Percentiles rank a stretch among this genome's conserved stretches.
These are phyloP conservation scores for Pseudogymnoascus sp. DNA, from an alignment of 2,329 filamentous ascomycete species.

Conservation along the genomic window DNA sequence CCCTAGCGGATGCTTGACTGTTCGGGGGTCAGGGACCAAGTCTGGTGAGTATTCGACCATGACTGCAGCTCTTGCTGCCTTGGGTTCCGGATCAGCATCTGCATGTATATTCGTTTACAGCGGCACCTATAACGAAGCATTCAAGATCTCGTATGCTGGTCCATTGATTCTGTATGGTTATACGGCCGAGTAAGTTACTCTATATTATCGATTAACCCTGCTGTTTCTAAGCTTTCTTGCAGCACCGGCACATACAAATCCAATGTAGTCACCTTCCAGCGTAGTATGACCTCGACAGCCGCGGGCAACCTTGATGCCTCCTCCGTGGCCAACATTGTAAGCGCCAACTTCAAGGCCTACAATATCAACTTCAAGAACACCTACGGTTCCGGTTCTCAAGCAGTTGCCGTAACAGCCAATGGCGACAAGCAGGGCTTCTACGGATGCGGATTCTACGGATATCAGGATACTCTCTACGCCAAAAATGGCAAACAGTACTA, in stretches of 20 bases:
- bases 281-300: slow-evolving; percentile 9
- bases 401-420: slow-evolving; percentile 45
- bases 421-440: slow-evolving; percentile 45
- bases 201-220: background rate
- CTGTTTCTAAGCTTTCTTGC: background rate
- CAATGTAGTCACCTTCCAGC: slow-evolving; percentile 17
- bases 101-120: slow-evolving; percentile 46
- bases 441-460: slow-evolving; percentile 44
- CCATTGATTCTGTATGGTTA: slow-evolving; percentile 37
- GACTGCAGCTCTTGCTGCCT: slow-evolving; percentile 11
- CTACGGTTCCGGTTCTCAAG: slow-evolving; percentile 40
- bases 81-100: slow-evolving; percentile 13
- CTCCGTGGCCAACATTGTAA: slow-evolving; percentile 44
- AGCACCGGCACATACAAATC: slow-evolving; percentile 15
- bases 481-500: slow-evolving; percentile 47
- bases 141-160: slow-evolving; percentile 33
- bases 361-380: slow-evolving; percentile 49
- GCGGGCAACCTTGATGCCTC: slow-evolving; percentile 27
- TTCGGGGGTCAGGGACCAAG: slow-evolving; percentile 9
- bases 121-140: slow-evolving; percentile 45
- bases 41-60: slow-evolving; percentile 14
- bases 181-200: slow-evolving; percentile 31
- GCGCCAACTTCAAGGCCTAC: slow-evolving; percentile 42
- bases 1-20: slow-evolving; percentile 14
- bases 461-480: slow-evolving; percentile 46